A percentile compares a stretch with the other conserved stretches of the same genome.
These are phyloP conservation scores for Podila verticillata DNA, from an alignment of 192 early-diverging fungal genomes.

Conservation along the genomic window DNA sequence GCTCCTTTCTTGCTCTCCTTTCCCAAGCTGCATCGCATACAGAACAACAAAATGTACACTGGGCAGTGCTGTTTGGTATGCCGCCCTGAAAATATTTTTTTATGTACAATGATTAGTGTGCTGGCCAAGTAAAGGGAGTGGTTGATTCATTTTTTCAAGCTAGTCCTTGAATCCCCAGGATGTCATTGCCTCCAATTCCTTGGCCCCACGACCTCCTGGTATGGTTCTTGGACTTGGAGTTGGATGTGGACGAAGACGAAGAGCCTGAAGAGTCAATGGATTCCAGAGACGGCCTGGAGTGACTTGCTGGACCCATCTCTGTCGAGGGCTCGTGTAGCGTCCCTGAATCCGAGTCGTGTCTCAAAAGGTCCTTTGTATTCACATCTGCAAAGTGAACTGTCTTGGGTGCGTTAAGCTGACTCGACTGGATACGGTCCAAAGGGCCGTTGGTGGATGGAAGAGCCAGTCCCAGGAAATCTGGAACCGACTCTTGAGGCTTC, in stretches of 20 bases:
- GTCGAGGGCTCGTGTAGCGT: background rate
- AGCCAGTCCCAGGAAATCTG: background rate
- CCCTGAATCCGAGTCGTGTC: background rate
- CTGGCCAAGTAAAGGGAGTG: background rate
- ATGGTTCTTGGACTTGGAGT: constrained; percentile 5
- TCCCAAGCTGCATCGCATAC: too few relatives aligned
- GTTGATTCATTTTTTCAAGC: background rate
- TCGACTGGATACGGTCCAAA: background rate
- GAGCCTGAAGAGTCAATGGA: background rate
- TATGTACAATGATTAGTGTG: too few relatives aligned
- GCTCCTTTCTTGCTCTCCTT: too few relatives aligned
- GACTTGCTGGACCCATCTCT: background rate
- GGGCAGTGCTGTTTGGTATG: too few relatives aligned
- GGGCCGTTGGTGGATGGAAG: background rate
- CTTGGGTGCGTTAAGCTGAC: background rate
- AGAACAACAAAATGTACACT: too few relatives aligned
- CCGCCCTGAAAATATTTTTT: too few relatives aligned
- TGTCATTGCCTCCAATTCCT: constrained; percentile 4
- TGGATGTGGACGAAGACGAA: background rate
- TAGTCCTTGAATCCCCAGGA: constrained; percentile 3
- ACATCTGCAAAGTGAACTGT: background rate
- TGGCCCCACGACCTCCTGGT: constrained; percentile 5
- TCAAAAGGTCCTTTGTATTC: background rate
- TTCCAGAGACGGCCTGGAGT: background rate
- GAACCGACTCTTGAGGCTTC: background rate